Conservation (phyloP, 441 rosid species). For the Daphne laureola region DNA sequence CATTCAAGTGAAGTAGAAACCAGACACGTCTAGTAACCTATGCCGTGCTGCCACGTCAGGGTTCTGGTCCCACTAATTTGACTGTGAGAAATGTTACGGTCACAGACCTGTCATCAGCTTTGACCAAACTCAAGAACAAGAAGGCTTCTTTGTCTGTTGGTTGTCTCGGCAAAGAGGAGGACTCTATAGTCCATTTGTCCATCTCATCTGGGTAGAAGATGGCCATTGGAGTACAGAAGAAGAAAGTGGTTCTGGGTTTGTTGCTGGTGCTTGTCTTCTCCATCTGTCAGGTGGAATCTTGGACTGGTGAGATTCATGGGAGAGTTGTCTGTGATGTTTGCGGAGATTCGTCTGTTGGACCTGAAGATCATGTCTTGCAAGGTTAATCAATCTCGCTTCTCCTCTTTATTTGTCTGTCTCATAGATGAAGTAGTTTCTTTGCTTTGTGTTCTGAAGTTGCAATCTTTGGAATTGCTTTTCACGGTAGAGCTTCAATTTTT, state of each 20-base stretch:
- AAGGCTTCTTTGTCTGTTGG: too few species aligned
- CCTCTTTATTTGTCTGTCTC: not conserved
- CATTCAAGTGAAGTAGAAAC: not conserved
- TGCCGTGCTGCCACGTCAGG: slow-evolving; percentile 14
- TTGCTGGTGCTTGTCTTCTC: slow-evolving; percentile 17
- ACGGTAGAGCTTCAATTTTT: not conserved
- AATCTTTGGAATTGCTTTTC: not conserved
- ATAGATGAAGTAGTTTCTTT: not conserved
- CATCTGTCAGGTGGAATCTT: slow-evolving; percentile 40
- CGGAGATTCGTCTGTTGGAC: slow-evolving; percentile 82
- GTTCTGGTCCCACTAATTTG: not conserved
- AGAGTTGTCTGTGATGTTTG: slow-evolving; percentile 91
- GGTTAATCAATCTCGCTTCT: slow-evolving; percentile 26
- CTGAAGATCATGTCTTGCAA: slow-evolving; percentile 85
- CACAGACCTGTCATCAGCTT: not conserved
- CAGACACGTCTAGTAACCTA: slow-evolving; percentile 12
- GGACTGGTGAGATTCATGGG: slow-evolving; percentile 91
- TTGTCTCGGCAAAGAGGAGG: too few species aligned
- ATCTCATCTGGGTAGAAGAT: too few species aligned
- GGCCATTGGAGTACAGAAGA: slow-evolving; percentile 28
- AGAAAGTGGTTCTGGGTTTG: slow-evolving; percentile 26
- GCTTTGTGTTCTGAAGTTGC: slow-evolving; percentile 1
- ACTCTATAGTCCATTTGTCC: too few species aligned
- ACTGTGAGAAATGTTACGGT: not conserved
- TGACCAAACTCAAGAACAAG: not conserved